A percentile compares a stretch with the other conserved stretches of the same genome.
Evolutionary conservation across 169 alveolate genomes (phyloP).

Genomic region (Plasmodium yoelii): DNA sequence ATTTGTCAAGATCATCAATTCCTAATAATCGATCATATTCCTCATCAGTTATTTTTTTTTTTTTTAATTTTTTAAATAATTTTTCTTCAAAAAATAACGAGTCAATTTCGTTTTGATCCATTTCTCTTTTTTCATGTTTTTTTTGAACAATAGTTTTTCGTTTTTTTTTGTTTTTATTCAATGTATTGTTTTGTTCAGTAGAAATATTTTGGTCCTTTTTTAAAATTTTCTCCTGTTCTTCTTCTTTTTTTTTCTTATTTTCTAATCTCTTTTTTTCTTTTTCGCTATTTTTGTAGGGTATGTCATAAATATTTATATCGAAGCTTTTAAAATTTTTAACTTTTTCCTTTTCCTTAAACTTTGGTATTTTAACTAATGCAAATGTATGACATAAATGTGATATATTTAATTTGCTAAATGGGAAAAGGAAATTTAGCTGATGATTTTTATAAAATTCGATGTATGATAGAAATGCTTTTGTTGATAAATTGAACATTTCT

Average conservation of each 20-base stretch:
- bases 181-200: background rate
- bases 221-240: background rate
- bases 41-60: constrained; percentile 63
- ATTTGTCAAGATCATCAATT: constrained; percentile 44
- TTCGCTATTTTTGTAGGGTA: constrained; percentile 34
- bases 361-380: constrained; percentile 40
- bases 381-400: constrained; percentile 47
- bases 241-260: constrained; percentile 13
- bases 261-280: constrained; percentile 50
- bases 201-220: background rate
- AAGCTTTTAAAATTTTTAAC: constrained; percentile 44
- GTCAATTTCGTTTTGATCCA: constrained; percentile 70
- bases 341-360: constrained; percentile 39
- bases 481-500: constrained; percentile 48
- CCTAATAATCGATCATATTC: constrained; percentile 41
- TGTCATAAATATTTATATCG: constrained; percentile 25
- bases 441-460: constrained; percentile 66
- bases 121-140: constrained; percentile 65
- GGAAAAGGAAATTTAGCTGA: constrained; percentile 48
- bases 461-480: constrained; percentile 53
- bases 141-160: constrained; percentile 65
- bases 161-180: constrained; percentile 26
- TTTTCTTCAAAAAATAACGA: constrained; percentile 60
- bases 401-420: constrained; percentile 48
- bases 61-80: constrained; percentile 55